Evolutionary conservation across 1,139 yeast species (phyloP).

Genomic region (Yamadazyma atmosphaerica): DNA sequence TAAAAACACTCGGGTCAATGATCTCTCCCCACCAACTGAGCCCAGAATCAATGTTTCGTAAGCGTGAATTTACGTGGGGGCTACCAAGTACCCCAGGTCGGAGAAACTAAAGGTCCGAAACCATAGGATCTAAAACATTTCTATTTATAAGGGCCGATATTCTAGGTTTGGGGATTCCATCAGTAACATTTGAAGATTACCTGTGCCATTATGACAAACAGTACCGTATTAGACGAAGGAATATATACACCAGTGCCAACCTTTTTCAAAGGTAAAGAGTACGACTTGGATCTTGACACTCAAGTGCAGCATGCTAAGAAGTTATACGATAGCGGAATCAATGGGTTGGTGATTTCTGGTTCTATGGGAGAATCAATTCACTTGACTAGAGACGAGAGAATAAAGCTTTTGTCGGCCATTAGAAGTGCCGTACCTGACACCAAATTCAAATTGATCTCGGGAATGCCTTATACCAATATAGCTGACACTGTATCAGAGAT

Average conservation of each 20-base stretch:
- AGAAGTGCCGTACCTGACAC: conserved; percentile 27
- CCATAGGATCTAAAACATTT: neutral
- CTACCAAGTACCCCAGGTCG: no score
- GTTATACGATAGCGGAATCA: conserved; percentile 42
- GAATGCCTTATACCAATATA: conserved; percentile 32
- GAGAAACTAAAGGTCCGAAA: neutral
- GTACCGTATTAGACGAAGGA: conserved; percentile 22
- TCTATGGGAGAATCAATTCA: conserved; percentile 47
- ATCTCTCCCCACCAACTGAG: conserved; percentile 51
- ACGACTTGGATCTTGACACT: conserved; percentile 41
- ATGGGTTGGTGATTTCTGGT: conserved; percentile 49
- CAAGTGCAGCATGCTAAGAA: conserved; percentile 43
- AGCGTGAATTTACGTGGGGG: conserved; percentile 3
- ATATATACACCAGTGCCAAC: conserved; percentile 52
- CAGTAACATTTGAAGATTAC: neutral
- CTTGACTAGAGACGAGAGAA: conserved; percentile 34
- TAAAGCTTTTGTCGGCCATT: conserved; percentile 21
- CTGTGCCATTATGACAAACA: neutral
- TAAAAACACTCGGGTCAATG: conserved; percentile 1
- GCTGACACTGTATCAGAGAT: conserved; percentile 34
- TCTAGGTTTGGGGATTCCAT: neutral
- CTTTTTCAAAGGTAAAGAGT: conserved; percentile 41
- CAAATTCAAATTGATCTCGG: conserved; percentile 32
- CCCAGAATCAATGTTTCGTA: no score
- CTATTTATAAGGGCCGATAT: neutral